These are phyloP conservation scores for Lichenothelia convexa DNA, from an alignment of 495 filamentous ascomycete genomes.

Conservation along the genomic window DNA sequence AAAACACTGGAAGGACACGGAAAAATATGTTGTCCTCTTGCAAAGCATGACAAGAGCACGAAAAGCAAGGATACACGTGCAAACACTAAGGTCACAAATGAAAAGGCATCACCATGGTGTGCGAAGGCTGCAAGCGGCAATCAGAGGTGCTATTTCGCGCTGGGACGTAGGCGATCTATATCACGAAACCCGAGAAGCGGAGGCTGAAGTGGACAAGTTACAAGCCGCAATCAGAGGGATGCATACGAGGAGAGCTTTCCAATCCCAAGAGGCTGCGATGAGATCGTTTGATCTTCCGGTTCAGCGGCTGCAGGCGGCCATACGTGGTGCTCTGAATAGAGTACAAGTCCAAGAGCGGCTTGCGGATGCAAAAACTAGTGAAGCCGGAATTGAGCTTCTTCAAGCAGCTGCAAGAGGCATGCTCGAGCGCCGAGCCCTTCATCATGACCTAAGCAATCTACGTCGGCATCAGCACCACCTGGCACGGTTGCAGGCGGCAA, in stretches of 20 bases:
- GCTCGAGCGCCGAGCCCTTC: conserved; percentile 9
- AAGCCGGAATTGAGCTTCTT: conserved; percentile 35
- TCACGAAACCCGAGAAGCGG: conserved; percentile 22
- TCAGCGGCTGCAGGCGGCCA: conserved; percentile 47
- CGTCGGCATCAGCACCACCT: conserved; percentile 4
- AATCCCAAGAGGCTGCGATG: conserved; percentile 17
- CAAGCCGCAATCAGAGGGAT: conserved; percentile 29
- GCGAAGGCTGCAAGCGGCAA: conserved; percentile 33
- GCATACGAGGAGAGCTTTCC: conserved; percentile 16
- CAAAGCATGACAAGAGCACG: conserved; percentile 68
- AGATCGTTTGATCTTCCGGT: conserved; percentile 29
- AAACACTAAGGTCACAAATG: conserved; percentile 42
- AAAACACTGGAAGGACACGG: conserved; percentile 49
- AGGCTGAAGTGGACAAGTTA: conserved; percentile 36
- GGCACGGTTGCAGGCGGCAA: conserved; percentile 8
- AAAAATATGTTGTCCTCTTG: conserved; percentile 54
- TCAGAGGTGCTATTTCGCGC: conserved; percentile 21
- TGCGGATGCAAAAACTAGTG: conserved; percentile 29
- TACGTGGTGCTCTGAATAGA: conserved; percentile 40
- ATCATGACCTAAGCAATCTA: conserved; percentile 6
- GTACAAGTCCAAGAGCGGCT: conserved; percentile 28
- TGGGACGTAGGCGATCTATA: conserved; percentile 20
- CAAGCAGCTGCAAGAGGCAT: conserved; percentile 39
- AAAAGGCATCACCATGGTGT: conserved; percentile 38
- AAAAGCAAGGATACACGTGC: conserved; percentile 51